Evolutionary conservation across 139 green algal genomes (phyloP), one percentile per base, ranked within the genome.

Genomic region (Coelastrella sp.): DNA sequence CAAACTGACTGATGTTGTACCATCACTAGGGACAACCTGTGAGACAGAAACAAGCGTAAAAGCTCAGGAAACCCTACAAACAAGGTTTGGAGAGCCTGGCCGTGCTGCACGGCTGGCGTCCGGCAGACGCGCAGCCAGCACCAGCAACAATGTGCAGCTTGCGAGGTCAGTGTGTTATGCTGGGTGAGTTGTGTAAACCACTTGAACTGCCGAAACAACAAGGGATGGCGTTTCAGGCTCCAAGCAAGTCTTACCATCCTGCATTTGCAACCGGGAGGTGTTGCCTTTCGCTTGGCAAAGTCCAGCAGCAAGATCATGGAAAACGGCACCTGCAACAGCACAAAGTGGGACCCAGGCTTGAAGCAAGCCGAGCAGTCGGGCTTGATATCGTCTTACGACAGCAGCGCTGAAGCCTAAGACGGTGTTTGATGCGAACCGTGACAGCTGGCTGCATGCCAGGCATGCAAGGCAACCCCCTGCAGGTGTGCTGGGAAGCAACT

Each of bases 11-110:
- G 79, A 93, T 5, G 58, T 90, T 5, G 64, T 60, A 5, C 95
- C 95, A 32, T 89, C 91, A 20, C 90, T 94, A 3, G 95, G 95
- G 7, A 95, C 73, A 4, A 96, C 80, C 92, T 96, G 86, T 58
- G 7, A 19, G 61, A 71, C 61, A 71, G 32, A 47, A 47, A 47
- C 32, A 47, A 0, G 32, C 32, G 32, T 47, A 47, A 47, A 47
- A 47, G 32, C 32, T 47, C 32, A 47, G 32, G 32, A 47, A 47
- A 47, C 32, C 32, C 1, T 47, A 47, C 32, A 47, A 47, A 47
- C 32, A 47, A 47, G 32, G 1, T 47, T 47, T 47, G 32, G 1
- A 47, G 32, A 47, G 32, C 32, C 32, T 47, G 32, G 32, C 32
- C 32, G 32, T 47, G 32, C 32, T 47, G 32, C 32, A 47, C 1